Conservation (phyloP, 2,329 filamentous ascomycete genomes). For the Trichophyton benhamiae region DNA sequence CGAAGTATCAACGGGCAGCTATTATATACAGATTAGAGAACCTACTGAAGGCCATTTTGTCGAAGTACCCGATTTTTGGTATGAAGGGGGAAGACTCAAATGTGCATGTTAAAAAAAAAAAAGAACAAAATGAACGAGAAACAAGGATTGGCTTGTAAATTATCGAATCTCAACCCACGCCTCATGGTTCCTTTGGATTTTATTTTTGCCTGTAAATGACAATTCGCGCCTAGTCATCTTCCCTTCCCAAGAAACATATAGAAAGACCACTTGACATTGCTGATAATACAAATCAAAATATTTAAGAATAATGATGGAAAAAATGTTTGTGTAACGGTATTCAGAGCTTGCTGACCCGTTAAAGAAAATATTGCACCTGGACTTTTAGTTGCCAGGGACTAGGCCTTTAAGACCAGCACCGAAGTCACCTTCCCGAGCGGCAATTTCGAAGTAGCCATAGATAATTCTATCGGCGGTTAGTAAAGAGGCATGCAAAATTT, state of each 20-base stretch:
- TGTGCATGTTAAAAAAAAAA: not conserved
- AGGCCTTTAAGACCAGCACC: constrained; percentile 57
- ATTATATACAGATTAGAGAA: constrained; percentile 10
- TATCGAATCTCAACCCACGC: constrained; percentile 1
- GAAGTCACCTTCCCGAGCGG: constrained; percentile 95
- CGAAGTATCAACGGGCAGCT: not conserved
- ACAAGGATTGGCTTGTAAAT: not conserved
- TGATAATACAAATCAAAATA: constrained; percentile 11
- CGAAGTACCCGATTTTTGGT: not conserved
- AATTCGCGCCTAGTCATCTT: constrained; percentile 6
- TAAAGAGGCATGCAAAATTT: constrained; percentile 26
- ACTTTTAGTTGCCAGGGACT: constrained; percentile 39
- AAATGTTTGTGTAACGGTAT: not conserved
- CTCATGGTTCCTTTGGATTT: not conserved
- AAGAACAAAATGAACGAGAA: not conserved
- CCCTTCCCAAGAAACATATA: not conserved
- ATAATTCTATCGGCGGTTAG: constrained; percentile 57
- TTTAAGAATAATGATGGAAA: constrained; percentile 1
- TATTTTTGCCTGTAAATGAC: constrained; percentile 1
- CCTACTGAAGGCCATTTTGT: constrained; percentile 7
- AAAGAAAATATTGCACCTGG: not conserved
- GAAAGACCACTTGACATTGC: constrained; percentile 8
- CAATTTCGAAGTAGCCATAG: constrained; percentile 99
- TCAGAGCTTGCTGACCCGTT: not conserved
- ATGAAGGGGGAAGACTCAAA: not conserved